Percentiles rank a stretch among this genome's conserved stretches.
Evolutionary conservation across 495 filamentous ascomycete species (phyloP).

Genomic region (Alectoria sarmentosa): DNA sequence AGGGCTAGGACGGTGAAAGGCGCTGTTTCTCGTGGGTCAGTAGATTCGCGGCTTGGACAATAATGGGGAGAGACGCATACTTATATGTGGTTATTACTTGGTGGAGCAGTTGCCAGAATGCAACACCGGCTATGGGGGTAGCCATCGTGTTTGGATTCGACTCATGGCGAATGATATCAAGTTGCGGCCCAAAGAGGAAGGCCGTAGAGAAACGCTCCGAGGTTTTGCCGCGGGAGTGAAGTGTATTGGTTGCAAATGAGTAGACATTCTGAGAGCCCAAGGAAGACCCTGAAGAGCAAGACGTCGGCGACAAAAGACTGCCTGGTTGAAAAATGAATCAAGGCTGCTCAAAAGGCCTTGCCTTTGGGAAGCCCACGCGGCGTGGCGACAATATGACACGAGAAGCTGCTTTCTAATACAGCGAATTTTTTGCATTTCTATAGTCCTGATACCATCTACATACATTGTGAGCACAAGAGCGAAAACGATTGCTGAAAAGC

Average conservation of each 20-base stretch:
- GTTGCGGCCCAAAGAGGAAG: background rate
- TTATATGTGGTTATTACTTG: background rate
- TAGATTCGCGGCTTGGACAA: background rate
- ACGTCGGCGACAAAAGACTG: too few species aligned
- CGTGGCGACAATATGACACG: background rate
- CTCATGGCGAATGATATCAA: background rate
- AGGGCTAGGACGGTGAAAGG: background rate
- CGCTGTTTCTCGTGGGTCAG: background rate
- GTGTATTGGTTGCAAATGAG: too few species aligned
- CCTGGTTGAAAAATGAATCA: background rate
- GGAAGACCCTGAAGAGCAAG: too few species aligned
- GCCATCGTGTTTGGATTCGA: background rate
- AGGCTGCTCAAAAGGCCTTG: background rate
- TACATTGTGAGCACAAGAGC: conserved; percentile 9
- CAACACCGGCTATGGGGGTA: background rate
- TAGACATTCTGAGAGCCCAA: too few species aligned
- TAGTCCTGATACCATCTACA: conserved; percentile 18
- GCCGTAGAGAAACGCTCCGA: background rate
- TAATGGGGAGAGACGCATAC: background rate
- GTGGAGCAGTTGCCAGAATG: background rate
- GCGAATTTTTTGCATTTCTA: conserved; percentile 13
- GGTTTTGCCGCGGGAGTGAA: background rate
- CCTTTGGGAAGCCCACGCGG: background rate
- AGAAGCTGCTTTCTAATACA: conserved; percentile 1
- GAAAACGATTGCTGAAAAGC: conserved; percentile 1